Evolutionary conservation across 345 rosid species (phyloP).

Genomic region (Ricinus communis): DNA sequence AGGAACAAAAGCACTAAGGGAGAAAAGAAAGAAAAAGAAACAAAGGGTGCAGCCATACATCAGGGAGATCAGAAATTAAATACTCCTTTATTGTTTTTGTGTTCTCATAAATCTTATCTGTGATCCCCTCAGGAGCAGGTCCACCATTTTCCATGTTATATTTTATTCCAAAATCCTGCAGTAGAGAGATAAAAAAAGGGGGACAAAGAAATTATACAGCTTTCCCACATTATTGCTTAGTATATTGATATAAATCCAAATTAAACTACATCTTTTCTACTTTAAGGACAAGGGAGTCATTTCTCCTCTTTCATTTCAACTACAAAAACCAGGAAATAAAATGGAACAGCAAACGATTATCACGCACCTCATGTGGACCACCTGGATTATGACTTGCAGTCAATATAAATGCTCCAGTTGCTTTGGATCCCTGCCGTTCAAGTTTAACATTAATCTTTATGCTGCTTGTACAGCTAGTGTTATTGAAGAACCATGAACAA

Average conservation of each 20-base stretch:
- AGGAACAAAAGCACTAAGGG: background rate
- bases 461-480: background rate
- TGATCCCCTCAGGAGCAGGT: constrained; percentile 97
- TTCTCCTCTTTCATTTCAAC: constrained; percentile 3
- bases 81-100: constrained; percentile 90
- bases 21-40: too few species aligned
- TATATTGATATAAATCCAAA: background rate
- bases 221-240: too few species aligned
- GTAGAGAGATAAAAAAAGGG: background rate
- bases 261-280: background rate
- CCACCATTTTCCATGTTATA: constrained; percentile 99
- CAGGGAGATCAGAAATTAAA: constrained; percentile 70
- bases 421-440: constrained; percentile 80
- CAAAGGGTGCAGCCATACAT: constrained; percentile 47
- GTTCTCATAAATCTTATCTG: constrained; percentile 92
- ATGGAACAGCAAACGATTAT: background rate
- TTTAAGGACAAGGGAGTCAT: background rate
- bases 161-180: constrained; percentile 97
- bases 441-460: constrained; percentile 6
- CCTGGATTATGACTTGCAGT: constrained; percentile 99
- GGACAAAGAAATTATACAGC: background rate
- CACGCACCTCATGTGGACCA: constrained; percentile 87
- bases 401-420: constrained; percentile 92
- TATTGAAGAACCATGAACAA: background rate
- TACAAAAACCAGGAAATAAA: background rate